These are phyloP conservation scores for Blastosporella zonata DNA, from an alignment of 1,284 basidiomycete species.

Conservation along the genomic window DNA sequence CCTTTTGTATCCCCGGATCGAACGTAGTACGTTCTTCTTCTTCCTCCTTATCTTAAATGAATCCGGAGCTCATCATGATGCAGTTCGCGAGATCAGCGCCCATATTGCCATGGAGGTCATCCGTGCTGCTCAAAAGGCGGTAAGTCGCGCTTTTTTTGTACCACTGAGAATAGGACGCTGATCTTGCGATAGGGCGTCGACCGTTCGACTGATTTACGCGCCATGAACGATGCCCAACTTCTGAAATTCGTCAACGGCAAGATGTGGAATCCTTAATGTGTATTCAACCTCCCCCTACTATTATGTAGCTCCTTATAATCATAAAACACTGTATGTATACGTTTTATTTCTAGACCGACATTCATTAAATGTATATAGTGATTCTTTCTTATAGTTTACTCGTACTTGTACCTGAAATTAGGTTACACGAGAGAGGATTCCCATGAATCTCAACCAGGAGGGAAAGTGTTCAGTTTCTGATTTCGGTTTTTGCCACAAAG, in stretches of 20 bases:
- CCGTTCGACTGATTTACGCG: conserved; percentile 50
- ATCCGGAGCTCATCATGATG: background rate
- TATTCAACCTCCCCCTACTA: background rate
- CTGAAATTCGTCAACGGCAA: conserved; percentile 51
- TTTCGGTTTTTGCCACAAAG: no score
- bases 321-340: background rate
- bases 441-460: no score
- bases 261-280: conserved; percentile 66
- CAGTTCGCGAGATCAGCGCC: conserved; percentile 78
- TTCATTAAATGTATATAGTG: background rate
- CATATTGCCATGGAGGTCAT: conserved; percentile 74
- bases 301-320: background rate
- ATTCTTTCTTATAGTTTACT: background rate
- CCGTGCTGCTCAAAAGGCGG: conserved; percentile 72
- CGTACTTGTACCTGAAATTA: background rate
- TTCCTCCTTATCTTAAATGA: conserved; percentile 1
- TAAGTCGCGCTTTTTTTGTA: conserved; percentile 29
- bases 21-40: conserved; percentile 51
- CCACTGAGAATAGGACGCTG: conserved; percentile 3
- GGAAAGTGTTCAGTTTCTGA: no score
- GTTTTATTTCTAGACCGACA: background rate
- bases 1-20: conserved; percentile 74
- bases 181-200: conserved; percentile 51
- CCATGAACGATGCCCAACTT: conserved; percentile 55
- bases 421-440: no score